A percentile compares a stretch with the other conserved stretches of the same genome.
Conservation (phyloP, 768 basidiomycete species). For the Termitomyces sp. region DNA sequence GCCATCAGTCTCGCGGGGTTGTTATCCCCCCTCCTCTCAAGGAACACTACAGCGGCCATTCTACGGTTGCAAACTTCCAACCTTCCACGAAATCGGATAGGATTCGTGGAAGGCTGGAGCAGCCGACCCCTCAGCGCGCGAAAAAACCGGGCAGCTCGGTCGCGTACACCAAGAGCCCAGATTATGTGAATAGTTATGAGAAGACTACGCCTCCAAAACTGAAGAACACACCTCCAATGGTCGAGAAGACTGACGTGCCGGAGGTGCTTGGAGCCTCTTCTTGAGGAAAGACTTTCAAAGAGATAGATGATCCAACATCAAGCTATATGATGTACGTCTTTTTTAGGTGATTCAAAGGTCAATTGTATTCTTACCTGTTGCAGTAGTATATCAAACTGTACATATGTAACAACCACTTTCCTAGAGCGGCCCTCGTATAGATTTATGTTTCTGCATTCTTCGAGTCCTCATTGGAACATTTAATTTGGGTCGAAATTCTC, state of each 20-base stretch:
- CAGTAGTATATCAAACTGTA: background rate
- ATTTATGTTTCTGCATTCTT: background rate
- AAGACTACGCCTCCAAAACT: slow-evolving; percentile 7
- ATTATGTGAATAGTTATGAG: slow-evolving; percentile 31
- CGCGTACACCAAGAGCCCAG: slow-evolving; percentile 32
- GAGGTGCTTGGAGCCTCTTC: slow-evolving; percentile 7
- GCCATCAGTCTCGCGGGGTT: slow-evolving; percentile 13
- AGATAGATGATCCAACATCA: no score
- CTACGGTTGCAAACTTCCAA: slow-evolving; percentile 24
- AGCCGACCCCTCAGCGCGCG: slow-evolving; percentile 30
- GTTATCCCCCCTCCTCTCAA: slow-evolving; percentile 16
- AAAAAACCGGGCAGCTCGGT: slow-evolving; percentile 21
- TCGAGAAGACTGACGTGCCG: background rate
- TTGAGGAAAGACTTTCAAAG: background rate
- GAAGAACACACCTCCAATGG: background rate
- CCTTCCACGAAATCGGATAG: slow-evolving; percentile 16
- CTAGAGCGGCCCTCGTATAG: background rate
- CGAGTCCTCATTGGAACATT: background rate
- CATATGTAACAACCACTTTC: background rate
- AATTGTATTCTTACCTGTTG: background rate
- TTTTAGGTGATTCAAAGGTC: background rate
- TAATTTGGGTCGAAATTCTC: background rate
- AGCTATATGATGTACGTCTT: background rate
- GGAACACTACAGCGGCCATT: slow-evolving; percentile 26
- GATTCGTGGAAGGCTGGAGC: slow-evolving; percentile 18